phyloP scores from a whole-genome alignment of 768 basidiomycete species.

The Boletus rufocinnamomeus region DNA sequence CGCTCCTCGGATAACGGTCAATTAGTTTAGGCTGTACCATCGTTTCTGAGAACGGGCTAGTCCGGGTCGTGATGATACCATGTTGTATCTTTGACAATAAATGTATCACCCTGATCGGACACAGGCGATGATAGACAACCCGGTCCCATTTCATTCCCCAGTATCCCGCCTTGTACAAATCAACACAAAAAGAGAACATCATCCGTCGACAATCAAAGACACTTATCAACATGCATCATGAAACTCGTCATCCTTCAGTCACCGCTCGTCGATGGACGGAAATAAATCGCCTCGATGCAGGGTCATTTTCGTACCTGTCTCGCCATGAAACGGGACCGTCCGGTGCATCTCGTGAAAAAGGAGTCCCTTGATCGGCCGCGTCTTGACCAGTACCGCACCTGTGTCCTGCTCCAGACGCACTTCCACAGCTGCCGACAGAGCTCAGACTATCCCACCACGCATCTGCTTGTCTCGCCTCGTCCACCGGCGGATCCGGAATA shows the following conservation, averaged over 20 bases:
- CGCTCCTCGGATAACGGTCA: background rate
- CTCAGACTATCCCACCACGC: constrained; percentile 14
- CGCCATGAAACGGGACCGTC: constrained; percentile 19
- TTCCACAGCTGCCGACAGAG: background rate
- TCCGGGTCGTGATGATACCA: too few species aligned
- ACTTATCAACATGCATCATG: background rate
- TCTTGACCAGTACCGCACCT: background rate
- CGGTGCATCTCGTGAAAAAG: background rate
- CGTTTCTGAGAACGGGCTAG: background rate
- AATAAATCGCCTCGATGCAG: constrained; percentile 15
- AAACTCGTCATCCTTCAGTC: constrained; percentile 3
- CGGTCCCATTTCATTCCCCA: background rate
- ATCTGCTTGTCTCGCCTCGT: constrained; percentile 6
- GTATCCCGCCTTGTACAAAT: constrained; percentile 14
- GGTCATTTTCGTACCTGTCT: constrained; percentile 26
- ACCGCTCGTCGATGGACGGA: constrained; percentile 11
- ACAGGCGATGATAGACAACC: background rate
- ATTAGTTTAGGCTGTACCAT: background rate
- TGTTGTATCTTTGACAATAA: background rate
- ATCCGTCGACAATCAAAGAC: background rate
- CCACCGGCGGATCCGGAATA: constrained; percentile 13
- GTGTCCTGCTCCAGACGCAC: background rate
- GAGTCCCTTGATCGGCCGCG: background rate
- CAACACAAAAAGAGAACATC: constrained; percentile 5
- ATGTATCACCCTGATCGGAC: background rate